Evolutionary conservation across 805 yeast species (phyloP).

Genomic region (Brettanomyces naardenensis): DNA sequence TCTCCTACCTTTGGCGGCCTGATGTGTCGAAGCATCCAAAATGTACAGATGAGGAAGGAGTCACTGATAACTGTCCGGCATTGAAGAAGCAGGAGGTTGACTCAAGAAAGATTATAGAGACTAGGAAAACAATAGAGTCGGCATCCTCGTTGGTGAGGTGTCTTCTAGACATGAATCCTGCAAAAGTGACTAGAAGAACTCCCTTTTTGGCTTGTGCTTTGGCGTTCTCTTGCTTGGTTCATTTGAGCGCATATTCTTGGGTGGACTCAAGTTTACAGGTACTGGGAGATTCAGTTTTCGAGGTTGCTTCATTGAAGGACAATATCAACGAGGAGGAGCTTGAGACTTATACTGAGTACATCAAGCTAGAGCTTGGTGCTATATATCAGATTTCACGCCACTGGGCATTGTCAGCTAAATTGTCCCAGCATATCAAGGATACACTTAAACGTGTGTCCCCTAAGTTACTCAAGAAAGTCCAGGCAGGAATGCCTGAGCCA

Average conservation of each 20-base stretch:
- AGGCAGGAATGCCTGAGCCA: slow-evolving; percentile 22
- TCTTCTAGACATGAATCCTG: slow-evolving; percentile 39
- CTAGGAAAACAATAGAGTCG: slow-evolving; percentile 46
- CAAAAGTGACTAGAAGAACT: slow-evolving; percentile 35
- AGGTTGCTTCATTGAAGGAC: slow-evolving; percentile 15
- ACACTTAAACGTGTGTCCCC: slow-evolving; percentile 36
- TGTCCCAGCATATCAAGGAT: slow-evolving; percentile 39
- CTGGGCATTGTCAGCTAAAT: slow-evolving; percentile 41
- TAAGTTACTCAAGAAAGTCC: slow-evolving; percentile 29
- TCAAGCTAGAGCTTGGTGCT: slow-evolving; percentile 41
- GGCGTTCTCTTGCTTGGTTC: slow-evolving; percentile 45
- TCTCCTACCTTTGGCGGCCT: slow-evolving; percentile 44
- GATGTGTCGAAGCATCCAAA: slow-evolving; percentile 35
- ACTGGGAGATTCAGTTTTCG: slow-evolving; percentile 8
- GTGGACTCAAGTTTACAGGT: slow-evolving; percentile 30
- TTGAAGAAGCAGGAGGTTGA: slow-evolving; percentile 28
- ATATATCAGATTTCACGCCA: slow-evolving; percentile 42
- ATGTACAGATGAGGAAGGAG: slow-evolving; percentile 25
- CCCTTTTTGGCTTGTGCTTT: slow-evolving; percentile 46
- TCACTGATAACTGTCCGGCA: slow-evolving; percentile 24
- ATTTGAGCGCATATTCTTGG: slow-evolving; percentile 47
- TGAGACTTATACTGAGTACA: slow-evolving; percentile 37
- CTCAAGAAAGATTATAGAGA: slow-evolving; percentile 40
- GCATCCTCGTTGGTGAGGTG: slow-evolving; percentile 41
- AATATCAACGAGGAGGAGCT: slow-evolving; percentile 29